These are phyloP conservation scores for Arabidopsis hybrid DNA, from an alignment of 441 rosid species.

Conservation along the genomic window DNA sequence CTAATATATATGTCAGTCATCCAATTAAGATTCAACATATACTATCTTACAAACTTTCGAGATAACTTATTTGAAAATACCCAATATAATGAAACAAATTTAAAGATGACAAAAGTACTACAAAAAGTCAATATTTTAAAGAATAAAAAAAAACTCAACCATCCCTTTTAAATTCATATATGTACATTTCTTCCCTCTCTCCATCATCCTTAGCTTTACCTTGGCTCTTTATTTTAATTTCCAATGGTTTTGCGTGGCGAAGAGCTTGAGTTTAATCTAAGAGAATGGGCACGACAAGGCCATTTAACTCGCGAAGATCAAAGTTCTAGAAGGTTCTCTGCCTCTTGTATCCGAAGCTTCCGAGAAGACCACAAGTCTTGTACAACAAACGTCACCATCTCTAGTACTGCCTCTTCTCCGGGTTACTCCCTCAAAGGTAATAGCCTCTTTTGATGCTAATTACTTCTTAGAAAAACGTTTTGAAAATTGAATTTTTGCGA, in stretches of 20 bases:
- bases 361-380: slow-evolving; percentile 71
- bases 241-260: slow-evolving; percentile 42
- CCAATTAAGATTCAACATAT: not conserved
- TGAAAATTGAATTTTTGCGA: not conserved
- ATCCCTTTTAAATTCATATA: not conserved
- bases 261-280: slow-evolving; percentile 52
- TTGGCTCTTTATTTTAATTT: slow-evolving; percentile 25
- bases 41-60: not conserved
- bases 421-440: slow-evolving; percentile 61
- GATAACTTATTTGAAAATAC: not conserved
- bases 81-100: not conserved
- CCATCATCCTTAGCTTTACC: not conserved
- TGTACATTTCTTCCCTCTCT: not conserved
- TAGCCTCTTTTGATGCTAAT: not conserved
- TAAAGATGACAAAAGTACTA: not conserved
- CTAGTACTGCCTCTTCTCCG: slow-evolving; percentile 86
- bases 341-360: slow-evolving; percentile 65
- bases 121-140: not conserved
- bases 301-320: slow-evolving; percentile 58
- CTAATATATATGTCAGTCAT: not conserved
- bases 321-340: slow-evolving; percentile 74
- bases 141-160: not conserved
- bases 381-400: slow-evolving; percentile 64
- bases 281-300: slow-evolving; percentile 62
- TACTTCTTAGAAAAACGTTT: not conserved